Evolutionary conservation across 257 asterid genomes (phyloP).

Genomic region (Penstemon davidsonii): DNA sequence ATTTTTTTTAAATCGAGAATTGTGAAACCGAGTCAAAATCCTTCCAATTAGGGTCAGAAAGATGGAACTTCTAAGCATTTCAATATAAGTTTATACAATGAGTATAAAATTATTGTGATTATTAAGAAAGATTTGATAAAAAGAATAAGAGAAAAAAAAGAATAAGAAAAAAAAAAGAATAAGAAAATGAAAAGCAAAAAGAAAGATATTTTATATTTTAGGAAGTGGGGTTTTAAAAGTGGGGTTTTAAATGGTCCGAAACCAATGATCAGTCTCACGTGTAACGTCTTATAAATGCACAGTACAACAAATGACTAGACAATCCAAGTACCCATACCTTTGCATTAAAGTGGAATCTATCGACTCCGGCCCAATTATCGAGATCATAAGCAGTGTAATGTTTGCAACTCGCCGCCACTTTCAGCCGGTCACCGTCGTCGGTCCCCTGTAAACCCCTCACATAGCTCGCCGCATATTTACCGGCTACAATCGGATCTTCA

Average conservation of each 20-base stretch:
- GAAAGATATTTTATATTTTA: too few species aligned
- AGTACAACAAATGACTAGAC: neutral
- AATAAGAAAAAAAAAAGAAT: too few species aligned
- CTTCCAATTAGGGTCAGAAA: too few species aligned
- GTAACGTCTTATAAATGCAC: neutral
- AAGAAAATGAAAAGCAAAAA: neutral
- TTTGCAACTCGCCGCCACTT: conserved; percentile 90
- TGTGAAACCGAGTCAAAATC: too few species aligned
- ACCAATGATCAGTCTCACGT: conserved; percentile 18
- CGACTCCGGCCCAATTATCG: conserved; percentile 80
- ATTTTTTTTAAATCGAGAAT: too few species aligned
- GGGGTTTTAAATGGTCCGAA: neutral
- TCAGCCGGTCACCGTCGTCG: conserved; percentile 57
- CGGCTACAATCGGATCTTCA: conserved; percentile 77
- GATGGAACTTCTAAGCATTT: too few species aligned
- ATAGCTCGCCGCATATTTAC: conserved; percentile 64
- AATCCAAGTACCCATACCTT: conserved; percentile 41
- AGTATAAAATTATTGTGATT: too few species aligned
- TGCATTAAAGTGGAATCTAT: conserved; percentile 80
- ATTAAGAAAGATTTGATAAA: too few species aligned
- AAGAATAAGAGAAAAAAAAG: too few species aligned
- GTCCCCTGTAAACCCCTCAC: conserved; percentile 74
- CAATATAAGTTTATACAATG: too few species aligned
- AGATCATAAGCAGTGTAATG: conserved; percentile 89
- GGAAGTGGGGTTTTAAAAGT: neutral